These are phyloP conservation scores for Lotus japonicus DNA, from an alignment of 306 rosid species.

Conservation along the genomic window DNA sequence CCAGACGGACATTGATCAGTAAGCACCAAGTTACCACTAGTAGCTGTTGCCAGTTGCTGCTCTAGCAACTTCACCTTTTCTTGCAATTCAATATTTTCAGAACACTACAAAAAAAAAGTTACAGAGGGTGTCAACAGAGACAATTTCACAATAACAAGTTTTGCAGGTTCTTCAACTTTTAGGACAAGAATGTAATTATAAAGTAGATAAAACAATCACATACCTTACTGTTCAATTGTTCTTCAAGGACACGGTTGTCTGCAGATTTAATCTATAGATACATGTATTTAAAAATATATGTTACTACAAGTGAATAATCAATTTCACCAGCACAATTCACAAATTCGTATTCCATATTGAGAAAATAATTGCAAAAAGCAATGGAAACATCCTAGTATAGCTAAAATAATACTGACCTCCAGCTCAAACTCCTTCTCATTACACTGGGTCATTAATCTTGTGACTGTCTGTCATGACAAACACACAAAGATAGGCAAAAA, in stretches of 20 bases:
- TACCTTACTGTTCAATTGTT: conserved; percentile 82
- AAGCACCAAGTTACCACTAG: conserved; percentile 35
- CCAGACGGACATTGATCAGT: conserved; percentile 43
- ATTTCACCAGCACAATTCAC: not conserved
- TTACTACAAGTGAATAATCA: conserved; percentile 5
- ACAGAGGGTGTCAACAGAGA: conserved; percentile 6
- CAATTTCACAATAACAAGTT: not conserved
- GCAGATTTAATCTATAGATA: conserved; percentile 76
- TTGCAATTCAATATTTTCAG: conserved; percentile 71
- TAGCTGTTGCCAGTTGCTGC: conserved; percentile 38
- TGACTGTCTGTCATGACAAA: conserved; percentile 58
- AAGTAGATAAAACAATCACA: conserved; percentile 6
- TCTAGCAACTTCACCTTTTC: conserved; percentile 65
- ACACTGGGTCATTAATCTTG: conserved; percentile 70
- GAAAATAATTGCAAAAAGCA: not conserved
- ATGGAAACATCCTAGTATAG: not conserved
- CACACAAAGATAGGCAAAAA: conserved; percentile 8
- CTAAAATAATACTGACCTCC: conserved; percentile 56
- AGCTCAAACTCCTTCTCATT: conserved; percentile 88
- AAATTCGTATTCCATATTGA: not conserved
- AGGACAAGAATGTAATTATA: not conserved
- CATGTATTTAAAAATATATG: not conserved
- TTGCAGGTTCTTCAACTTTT: conserved; percentile 3
- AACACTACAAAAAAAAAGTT: conserved; percentile 39
- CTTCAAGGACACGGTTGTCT: conserved; percentile 94